Conservation (phyloP, 768 basidiomycete species). For the Dioszegia hungarica region DNA sequence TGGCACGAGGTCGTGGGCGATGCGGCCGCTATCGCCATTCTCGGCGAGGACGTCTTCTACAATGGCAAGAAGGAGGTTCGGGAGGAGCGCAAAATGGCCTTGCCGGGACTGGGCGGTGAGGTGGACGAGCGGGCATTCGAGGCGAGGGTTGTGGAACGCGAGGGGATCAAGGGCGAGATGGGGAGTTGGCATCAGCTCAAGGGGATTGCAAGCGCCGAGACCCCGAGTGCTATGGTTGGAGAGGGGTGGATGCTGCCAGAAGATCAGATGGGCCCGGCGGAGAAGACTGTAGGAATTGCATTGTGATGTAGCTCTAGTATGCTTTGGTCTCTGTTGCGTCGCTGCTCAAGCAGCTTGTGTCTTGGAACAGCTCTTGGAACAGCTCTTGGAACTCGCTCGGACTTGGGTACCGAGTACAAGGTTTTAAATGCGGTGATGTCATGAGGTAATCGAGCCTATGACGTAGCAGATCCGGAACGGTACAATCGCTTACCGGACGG, state of each 20-base stretch:
- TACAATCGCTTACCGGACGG: too few relatives aligned
- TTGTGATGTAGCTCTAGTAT: too few relatives aligned
- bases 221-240: neutral
- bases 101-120: slow-evolving; percentile 18
- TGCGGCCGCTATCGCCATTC: slow-evolving; percentile 39
- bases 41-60: slow-evolving; percentile 37
- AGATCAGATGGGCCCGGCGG: neutral
- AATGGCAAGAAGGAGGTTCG: slow-evolving; percentile 28
- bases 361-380: too few relatives aligned
- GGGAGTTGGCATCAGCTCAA: neutral
- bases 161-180: slow-evolving; percentile 7
- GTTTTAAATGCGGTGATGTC: too few relatives aligned
- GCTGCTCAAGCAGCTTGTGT: too few relatives aligned
- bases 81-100: slow-evolving; percentile 18
- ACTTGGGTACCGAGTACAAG: too few relatives aligned
- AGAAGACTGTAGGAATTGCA: slow-evolving; percentile 1
- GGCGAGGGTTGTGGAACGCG: slow-evolving; percentile 8
- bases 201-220: neutral
- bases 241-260: slow-evolving; percentile 5
- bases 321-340: too few relatives aligned
- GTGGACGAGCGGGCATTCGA: slow-evolving; percentile 1
- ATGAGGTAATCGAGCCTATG: too few relatives aligned
- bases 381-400: too few relatives aligned
- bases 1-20: slow-evolving; percentile 47
- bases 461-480: too few relatives aligned